phyloP scores from a whole-genome alignment of 2,329 filamentous ascomycete species.

The Aspergillus udagawae region DNA sequence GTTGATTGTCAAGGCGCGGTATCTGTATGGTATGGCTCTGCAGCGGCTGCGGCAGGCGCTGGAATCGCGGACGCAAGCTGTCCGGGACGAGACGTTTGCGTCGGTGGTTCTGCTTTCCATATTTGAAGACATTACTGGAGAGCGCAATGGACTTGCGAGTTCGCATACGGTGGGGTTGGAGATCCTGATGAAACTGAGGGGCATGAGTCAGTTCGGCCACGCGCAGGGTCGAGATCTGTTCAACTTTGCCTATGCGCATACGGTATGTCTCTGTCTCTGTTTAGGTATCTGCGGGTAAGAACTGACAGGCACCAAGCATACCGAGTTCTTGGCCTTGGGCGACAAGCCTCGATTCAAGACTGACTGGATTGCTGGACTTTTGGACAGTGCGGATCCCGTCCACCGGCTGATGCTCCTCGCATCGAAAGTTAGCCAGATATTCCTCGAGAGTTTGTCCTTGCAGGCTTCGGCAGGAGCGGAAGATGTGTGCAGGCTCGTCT shows the following conservation, averaged over 20 bases:
- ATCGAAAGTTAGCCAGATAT: constrained; percentile 28
- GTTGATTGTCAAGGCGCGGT: constrained; percentile 26
- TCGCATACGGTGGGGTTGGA: constrained; percentile 36
- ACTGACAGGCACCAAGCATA: constrained; percentile 19
- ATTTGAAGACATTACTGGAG: constrained; percentile 38
- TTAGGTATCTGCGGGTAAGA: background rate
- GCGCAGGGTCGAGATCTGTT: constrained; percentile 34
- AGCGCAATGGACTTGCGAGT: constrained; percentile 31
- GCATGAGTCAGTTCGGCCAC: constrained; percentile 25
- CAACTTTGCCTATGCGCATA: constrained; percentile 34
- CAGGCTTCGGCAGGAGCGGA: constrained; percentile 12
- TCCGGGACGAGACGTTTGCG: constrained; percentile 36
- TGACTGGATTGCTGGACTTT: constrained; percentile 24
- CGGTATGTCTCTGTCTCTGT: constrained; percentile 19
- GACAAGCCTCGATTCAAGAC: constrained; percentile 27
- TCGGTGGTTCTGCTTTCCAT: constrained; percentile 34
- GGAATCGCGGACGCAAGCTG: constrained; percentile 23
- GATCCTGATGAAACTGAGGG: constrained; percentile 31
- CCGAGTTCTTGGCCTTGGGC: constrained; percentile 32
- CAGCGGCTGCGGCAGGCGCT: constrained; percentile 27
- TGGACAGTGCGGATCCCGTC: constrained; percentile 28
- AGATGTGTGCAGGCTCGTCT: constrained; percentile 15
- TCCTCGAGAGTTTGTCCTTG: constrained; percentile 19
- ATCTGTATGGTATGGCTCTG: constrained; percentile 30
- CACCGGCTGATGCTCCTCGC: constrained; percentile 28